Evolutionary conservation across 805 yeast genomes (phyloP).

Genomic region (Candida pseudofarinosa): DNA sequence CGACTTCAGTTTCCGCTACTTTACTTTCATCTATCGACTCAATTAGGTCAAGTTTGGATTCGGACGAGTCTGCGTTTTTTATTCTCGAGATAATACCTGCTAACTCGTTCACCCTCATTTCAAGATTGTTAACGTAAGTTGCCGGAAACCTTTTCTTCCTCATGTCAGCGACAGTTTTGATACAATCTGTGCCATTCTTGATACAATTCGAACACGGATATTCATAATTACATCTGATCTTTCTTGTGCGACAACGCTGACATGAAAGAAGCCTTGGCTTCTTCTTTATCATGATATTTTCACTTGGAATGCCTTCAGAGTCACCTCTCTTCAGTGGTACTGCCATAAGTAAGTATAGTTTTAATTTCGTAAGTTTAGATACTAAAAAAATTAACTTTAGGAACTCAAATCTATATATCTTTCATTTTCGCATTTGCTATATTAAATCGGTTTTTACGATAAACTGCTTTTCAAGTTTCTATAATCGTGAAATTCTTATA

Average conservation of each 20-base stretch:
- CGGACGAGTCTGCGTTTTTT: conserved; percentile 15
- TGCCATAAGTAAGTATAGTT: conserved; percentile 1
- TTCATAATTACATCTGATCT: conserved; percentile 47
- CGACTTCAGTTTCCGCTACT: conserved; percentile 4
- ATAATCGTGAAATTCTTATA: background rate
- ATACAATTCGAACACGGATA: conserved; percentile 48
- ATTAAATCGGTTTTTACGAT: background rate
- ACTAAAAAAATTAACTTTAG: background rate
- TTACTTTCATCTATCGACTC: conserved; percentile 16
- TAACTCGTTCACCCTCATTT: conserved; percentile 23
- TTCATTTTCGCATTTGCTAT: background rate
- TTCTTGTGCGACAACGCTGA: conserved; percentile 39
- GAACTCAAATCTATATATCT: background rate
- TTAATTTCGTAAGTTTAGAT: background rate
- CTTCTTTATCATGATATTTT: background rate
- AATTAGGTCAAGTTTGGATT: conserved; percentile 17
- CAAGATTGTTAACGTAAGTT: conserved; percentile 46
- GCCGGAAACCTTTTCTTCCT: conserved; percentile 49
- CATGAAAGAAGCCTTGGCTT: conserved; percentile 22
- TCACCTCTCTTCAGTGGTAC: conserved; percentile 3
- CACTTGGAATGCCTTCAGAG: background rate
- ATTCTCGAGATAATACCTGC: conserved; percentile 21
- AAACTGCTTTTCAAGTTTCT: too few relatives aligned
- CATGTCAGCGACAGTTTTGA: conserved; percentile 45
- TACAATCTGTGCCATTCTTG: conserved; percentile 41